Conservation (phyloP, 108 stramenopile species). For the Skeletonema costatum region DNA sequence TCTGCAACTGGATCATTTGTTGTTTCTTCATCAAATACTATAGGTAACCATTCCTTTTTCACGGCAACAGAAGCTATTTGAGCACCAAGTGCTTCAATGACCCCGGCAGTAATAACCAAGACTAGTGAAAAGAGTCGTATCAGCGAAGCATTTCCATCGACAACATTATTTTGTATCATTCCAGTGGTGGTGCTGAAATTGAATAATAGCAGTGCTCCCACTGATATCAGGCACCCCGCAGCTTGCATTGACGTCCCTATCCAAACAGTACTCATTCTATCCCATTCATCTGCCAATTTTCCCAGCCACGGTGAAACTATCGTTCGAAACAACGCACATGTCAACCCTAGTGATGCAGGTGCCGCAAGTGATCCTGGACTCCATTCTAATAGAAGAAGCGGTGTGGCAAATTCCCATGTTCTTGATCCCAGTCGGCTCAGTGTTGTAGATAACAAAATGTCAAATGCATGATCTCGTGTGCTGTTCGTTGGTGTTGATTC, state of each 20-base stretch:
- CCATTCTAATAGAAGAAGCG: conserved; percentile 28
- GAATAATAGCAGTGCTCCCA: conserved; percentile 10
- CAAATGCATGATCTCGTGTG: background rate
- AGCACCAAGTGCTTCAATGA: conserved; percentile 18
- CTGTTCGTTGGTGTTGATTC: background rate
- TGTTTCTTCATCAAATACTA: conserved; percentile 18
- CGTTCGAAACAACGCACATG: conserved; percentile 10
- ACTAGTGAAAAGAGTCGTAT: conserved; percentile 5
- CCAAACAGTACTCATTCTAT: conserved; percentile 16
- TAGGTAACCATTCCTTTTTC: conserved; percentile 36
- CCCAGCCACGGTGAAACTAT: conserved; percentile 14
- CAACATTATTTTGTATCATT: background rate
- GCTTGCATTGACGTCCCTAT: conserved; percentile 26
- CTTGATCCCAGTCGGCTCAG: conserved; percentile 17
- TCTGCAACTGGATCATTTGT: background rate
- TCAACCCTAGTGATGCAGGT: conserved; percentile 19
- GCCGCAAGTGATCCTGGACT: conserved; percentile 19
- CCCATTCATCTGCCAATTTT: conserved; percentile 13
- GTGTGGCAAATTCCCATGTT: conserved; percentile 30
- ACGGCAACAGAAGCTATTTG: conserved; percentile 23
- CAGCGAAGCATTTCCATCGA: background rate
- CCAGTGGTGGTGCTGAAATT: background rate
- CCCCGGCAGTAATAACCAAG: conserved; percentile 25
- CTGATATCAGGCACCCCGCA: conserved; percentile 17
- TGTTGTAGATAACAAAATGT: conserved; percentile 20